Evolutionary conservation across 495 filamentous ascomycete species (phyloP).

Genomic region (Podospora appendiculata): DNA sequence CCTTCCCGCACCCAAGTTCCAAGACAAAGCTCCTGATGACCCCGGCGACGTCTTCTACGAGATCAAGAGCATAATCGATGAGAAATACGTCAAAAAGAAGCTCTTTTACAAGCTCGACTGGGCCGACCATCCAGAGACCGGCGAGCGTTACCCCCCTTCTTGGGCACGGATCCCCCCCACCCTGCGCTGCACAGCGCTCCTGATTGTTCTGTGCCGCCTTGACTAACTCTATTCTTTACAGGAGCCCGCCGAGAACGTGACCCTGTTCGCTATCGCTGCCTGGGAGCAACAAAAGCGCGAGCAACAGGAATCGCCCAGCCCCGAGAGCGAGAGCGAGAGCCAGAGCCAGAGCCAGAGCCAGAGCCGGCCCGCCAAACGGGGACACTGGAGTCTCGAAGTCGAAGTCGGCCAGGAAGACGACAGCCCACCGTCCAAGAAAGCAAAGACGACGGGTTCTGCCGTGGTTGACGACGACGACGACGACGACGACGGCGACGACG

Average conservation of each 20-base stretch:
- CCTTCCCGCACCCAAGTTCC: no score
- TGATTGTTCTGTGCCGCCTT: neutral
- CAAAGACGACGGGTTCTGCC: no score
- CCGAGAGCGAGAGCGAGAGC: no score
- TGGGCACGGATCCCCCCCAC: conserved; percentile 26
- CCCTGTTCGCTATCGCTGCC: conserved; percentile 16
- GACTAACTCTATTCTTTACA: conserved; percentile 8
- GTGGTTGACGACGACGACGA: neutral
- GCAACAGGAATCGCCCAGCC: neutral
- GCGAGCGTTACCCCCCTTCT: conserved; percentile 23
- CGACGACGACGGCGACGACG: no score
- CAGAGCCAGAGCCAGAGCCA: no score
- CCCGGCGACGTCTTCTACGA: conserved; percentile 13
- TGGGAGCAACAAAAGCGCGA: conserved; percentile 21
- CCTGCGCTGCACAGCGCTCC: neutral
- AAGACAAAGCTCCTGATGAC: neutral
- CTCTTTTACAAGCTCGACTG: conserved; percentile 32
- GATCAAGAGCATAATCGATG: conserved; percentile 29
- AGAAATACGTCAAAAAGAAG: conserved; percentile 23
- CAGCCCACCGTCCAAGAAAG: no score
- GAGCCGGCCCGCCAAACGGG: no score
- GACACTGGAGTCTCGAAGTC: no score
- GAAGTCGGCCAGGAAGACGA: neutral
- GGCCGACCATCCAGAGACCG: conserved; percentile 26
- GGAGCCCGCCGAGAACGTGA: conserved; percentile 32